Evolutionary conservation across 371 early-diverging fungal species (phyloP).

Genomic region (Mucor velutinosus): DNA sequence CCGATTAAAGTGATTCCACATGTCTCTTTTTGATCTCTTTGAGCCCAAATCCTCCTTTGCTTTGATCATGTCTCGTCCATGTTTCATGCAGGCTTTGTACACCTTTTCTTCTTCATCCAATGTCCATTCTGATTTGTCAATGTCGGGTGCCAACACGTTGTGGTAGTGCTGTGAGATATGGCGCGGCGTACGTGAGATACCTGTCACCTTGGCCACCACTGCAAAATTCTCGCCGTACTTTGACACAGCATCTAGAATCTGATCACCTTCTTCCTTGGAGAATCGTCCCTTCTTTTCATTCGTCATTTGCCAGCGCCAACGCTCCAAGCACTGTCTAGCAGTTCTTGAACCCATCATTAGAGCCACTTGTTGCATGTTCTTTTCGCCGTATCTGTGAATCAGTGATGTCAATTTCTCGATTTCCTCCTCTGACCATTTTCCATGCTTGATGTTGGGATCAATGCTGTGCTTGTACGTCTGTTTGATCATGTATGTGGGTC

Average conservation of each 20-base stretch:
- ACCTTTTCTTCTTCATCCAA: conserved; percentile 24
- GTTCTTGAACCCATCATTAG: conserved; percentile 27
- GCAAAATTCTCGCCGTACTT: conserved; percentile 44
- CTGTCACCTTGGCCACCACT: conserved; percentile 27
- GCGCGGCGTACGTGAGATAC: conserved; percentile 38
- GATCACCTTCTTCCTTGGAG: conserved; percentile 31
- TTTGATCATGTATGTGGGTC: conserved; percentile 23
- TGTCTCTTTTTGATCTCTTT: conserved; percentile 34
- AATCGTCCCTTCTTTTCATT: conserved; percentile 29
- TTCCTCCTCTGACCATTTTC: conserved; percentile 40
- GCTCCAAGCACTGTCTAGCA: conserved; percentile 40
- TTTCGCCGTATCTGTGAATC: conserved; percentile 15
- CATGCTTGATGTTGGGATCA: conserved; percentile 36
- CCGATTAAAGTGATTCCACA: conserved; percentile 38
- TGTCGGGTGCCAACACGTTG: conserved; percentile 25
- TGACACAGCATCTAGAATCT: conserved; percentile 32
- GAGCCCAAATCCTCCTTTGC: conserved; percentile 24
- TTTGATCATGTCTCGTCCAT: conserved; percentile 23
- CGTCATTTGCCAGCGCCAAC: conserved; percentile 40
- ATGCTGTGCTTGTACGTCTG: conserved; percentile 29
- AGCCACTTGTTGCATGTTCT: conserved; percentile 21
- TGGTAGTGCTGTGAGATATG: conserved; percentile 47
- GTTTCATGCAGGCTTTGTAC: conserved; percentile 12
- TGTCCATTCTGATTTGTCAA: conserved; percentile 46
- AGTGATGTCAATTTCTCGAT: conserved; percentile 8